Evolutionary conservation across 805 yeast genomes (phyloP).

Genomic region (Zygosaccharomyces kombuchaensis): DNA sequence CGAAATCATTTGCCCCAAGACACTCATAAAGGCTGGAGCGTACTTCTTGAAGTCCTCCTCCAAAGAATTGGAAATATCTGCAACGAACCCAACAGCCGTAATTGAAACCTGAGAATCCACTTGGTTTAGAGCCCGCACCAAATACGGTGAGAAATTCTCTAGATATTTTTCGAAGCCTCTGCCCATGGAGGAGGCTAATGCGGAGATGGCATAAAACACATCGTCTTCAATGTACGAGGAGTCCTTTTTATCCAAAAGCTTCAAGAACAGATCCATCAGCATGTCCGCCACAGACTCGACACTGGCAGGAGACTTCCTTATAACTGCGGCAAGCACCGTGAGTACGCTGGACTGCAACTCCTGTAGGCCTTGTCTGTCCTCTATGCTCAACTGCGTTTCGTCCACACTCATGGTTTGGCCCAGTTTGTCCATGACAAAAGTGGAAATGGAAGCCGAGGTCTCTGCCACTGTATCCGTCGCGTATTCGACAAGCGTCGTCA

Average conservation of each 20-base stretch:
- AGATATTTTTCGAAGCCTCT: slow-evolving; percentile 68
- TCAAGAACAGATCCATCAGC: slow-evolving; percentile 78
- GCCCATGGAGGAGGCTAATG: slow-evolving; percentile 80
- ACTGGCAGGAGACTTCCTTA: slow-evolving; percentile 70
- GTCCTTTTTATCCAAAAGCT: slow-evolving; percentile 58
- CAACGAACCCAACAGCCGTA: slow-evolving; percentile 92
- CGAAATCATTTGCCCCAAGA: slow-evolving; percentile 69
- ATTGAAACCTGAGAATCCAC: slow-evolving; percentile 78
- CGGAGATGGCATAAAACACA: slow-evolving; percentile 84
- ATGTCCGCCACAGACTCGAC: slow-evolving; percentile 70
- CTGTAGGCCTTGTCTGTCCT: slow-evolving; percentile 72
- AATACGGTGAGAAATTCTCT: slow-evolving; percentile 76
- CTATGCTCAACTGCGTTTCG: slow-evolving; percentile 56
- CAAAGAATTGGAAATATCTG: slow-evolving; percentile 87
- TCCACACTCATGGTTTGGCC: slow-evolving; percentile 62
- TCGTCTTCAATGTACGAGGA: slow-evolving; percentile 85
- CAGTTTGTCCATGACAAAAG: slow-evolving; percentile 67
- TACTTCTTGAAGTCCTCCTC: slow-evolving; percentile 71
- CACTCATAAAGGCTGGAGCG: slow-evolving; percentile 75
- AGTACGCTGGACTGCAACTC: slow-evolving; percentile 82
- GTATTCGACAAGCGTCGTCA: slow-evolving; percentile 74
- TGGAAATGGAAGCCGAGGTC: slow-evolving; percentile 66
- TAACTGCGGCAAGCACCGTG: slow-evolving; percentile 74
- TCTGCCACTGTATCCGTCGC: slow-evolving; percentile 68
- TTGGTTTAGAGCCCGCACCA: slow-evolving; percentile 73